Percentiles rank a stretch among this genome's conserved stretches.
These are phyloP conservation scores for Arabidopsis suecica DNA, from an alignment of 345 rosid genomes.

Conservation along the genomic window DNA sequence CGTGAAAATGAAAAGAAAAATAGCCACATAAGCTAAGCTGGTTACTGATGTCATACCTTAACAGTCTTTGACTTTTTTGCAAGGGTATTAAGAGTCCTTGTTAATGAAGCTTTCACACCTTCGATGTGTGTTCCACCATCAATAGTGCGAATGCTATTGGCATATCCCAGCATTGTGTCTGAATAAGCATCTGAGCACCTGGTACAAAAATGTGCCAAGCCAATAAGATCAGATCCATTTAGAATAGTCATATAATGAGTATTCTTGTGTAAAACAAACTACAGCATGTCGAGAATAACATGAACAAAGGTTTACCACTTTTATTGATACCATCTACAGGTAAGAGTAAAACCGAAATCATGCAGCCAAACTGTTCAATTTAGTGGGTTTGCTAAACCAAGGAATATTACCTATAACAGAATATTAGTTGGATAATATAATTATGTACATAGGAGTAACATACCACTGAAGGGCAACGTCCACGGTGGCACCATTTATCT, in stretches of 20 bases:
- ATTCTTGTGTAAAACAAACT: slow-evolving; percentile 1
- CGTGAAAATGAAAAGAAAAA: not conserved
- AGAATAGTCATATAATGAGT: slow-evolving; percentile 6
- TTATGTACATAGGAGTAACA: slow-evolving; percentile 16
- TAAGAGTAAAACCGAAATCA: slow-evolving; percentile 23
- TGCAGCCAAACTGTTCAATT: not conserved
- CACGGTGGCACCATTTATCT: slow-evolving; percentile 66
- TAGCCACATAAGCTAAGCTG: slow-evolving; percentile 18
- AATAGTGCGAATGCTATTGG: slow-evolving; percentile 93
- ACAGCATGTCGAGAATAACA: slow-evolving; percentile 15
- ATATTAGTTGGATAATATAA: slow-evolving; percentile 1
- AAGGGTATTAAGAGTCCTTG: slow-evolving; percentile 86
- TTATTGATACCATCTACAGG: slow-evolving; percentile 16
- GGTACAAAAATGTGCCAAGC: slow-evolving; percentile 29
- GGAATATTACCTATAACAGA: slow-evolving; percentile 5
- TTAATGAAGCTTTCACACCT: slow-evolving; percentile 86
- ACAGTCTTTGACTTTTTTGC: slow-evolving; percentile 84
- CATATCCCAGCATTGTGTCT: slow-evolving; percentile 93
- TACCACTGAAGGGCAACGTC: slow-evolving; percentile 97
- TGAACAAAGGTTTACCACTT: slow-evolving; percentile 10
- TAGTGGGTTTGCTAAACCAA: not conserved
- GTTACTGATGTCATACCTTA: slow-evolving; percentile 61
- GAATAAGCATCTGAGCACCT: slow-evolving; percentile 99
- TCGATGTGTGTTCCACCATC: slow-evolving; percentile 99
- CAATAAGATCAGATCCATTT: slow-evolving; percentile 26